A percentile compares a stretch with the other conserved stretches of the same genome.
Conservation (phyloP, 2,329 filamentous ascomycete genomes). For the Sclerotinia minor region DNA sequence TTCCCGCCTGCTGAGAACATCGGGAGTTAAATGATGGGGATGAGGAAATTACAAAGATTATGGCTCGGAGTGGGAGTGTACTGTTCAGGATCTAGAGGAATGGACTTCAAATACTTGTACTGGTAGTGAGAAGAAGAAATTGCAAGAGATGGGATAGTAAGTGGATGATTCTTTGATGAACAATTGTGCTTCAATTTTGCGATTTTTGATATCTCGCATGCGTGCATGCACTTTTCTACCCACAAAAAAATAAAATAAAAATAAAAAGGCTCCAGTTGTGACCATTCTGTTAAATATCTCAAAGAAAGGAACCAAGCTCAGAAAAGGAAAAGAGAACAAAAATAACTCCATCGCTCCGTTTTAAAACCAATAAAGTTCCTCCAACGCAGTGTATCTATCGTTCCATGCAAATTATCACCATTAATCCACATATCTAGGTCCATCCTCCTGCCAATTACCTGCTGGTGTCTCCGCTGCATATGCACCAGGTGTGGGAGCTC, state of each 20-base stretch:
- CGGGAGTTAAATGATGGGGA: conserved; percentile 67
- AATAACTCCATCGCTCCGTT: conserved; percentile 17
- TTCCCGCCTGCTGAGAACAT: conserved; percentile 70
- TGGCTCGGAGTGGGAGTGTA: conserved; percentile 60
- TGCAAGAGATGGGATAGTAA: no score
- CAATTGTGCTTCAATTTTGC: neutral
- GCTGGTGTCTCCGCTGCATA: conserved; percentile 59
- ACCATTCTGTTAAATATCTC: conserved; percentile 9
- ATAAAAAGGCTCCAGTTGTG: neutral
- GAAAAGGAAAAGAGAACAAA: neutral
- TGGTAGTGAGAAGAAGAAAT: neutral
- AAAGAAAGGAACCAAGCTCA: neutral
- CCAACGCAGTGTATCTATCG: neutral
- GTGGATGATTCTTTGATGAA: neutral
- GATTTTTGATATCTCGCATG: neutral
- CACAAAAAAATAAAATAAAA: no score
- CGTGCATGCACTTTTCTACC: neutral
- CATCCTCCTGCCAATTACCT: conserved; percentile 48
- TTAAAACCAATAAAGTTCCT: neutral
- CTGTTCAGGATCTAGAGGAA: conserved; percentile 61
- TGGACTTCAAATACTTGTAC: conserved; percentile 47
- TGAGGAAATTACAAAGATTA: conserved; percentile 63
- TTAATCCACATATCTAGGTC: conserved; percentile 45
- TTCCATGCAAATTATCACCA: conserved; percentile 15
- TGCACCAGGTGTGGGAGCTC: conserved; percentile 40